Conservation (phyloP, 2,329 filamentous ascomycete species). For the Microdochium bolleyi region DNA sequence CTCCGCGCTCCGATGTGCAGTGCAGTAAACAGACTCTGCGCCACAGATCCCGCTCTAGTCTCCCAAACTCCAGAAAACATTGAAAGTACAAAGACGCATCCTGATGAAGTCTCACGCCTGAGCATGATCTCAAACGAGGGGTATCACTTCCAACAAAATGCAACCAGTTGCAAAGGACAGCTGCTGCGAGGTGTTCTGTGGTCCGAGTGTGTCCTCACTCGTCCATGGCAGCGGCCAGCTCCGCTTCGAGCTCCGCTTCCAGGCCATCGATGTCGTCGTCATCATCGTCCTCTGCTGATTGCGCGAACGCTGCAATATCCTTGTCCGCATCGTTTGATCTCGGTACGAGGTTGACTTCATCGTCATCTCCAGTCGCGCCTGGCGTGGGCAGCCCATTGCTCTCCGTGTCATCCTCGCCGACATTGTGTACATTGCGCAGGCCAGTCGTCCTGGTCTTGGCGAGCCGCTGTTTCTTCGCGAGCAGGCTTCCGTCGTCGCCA, state of each 20-base stretch:
- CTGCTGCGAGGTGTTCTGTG: not conserved
- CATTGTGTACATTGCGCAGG: constrained; percentile 30
- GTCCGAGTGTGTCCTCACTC: constrained; percentile 16
- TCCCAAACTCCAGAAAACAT: not conserved
- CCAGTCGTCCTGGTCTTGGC: constrained; percentile 29
- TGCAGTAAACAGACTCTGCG: not conserved
- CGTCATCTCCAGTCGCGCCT: constrained; percentile 29
- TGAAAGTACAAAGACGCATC: not conserved
- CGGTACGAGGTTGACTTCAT: constrained; percentile 21
- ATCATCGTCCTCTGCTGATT: constrained; percentile 17
- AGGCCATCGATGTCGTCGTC: constrained; percentile 31
- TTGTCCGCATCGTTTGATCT: constrained; percentile 14
- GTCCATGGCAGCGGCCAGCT: constrained; percentile 27
- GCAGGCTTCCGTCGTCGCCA: constrained; percentile 14
- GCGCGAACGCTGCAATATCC: constrained; percentile 18
- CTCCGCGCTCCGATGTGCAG: not conserved
- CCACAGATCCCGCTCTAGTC: not conserved
- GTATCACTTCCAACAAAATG: not conserved
- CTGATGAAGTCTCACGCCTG: not conserved
- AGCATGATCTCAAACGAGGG: not conserved
- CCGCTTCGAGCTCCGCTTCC: constrained; percentile 38
- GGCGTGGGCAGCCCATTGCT: constrained; percentile 25
- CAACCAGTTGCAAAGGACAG: not conserved
- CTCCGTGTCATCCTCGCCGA: constrained; percentile 16
- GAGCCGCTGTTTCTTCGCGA: constrained; percentile 33